phyloP scores from a whole-genome alignment of 129 eudicot species.

The sunflower (Helianthus annuus) region HanXRQr2.0-SUNRISE NC_035448.2:188356273-188356772 shows the following conservation, averaged over 20 bases:
- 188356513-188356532: constrained; percentile 9
- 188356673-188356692: constrained; percentile 74
- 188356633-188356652: constrained; percentile 1
- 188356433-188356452: neutral
- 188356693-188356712: constrained; percentile 84
- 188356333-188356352: neutral
- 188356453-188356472: neutral
- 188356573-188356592: neutral
- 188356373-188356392: neutral
- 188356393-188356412: neutral
- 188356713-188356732: constrained; percentile 88
- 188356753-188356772: constrained; percentile 94
- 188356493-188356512: neutral
- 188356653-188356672: neutral
- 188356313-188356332: neutral
- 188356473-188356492: neutral
- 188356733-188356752: constrained; percentile 93
- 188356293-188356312: no score
- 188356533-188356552: constrained; percentile 4
- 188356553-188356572: neutral
- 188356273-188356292: no score
- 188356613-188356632: constrained; percentile 9
- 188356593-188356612: neutral
- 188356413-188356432: neutral
- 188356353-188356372: neutral